Conservation (phyloP, 2,329 filamentous ascomycete genomes). For the Fusarium sp. region DNA sequence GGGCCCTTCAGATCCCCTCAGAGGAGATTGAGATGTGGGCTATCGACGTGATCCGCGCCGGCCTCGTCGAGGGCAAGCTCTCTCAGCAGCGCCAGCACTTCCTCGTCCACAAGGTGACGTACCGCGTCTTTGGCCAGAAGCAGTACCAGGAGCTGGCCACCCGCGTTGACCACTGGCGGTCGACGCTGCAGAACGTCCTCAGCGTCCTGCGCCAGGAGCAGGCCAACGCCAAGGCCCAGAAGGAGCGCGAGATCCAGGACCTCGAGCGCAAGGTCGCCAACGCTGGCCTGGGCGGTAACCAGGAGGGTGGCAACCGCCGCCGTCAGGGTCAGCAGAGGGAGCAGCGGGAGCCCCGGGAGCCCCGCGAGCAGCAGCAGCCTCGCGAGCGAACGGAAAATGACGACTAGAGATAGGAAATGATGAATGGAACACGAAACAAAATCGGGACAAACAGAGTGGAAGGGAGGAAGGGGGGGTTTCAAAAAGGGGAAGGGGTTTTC, state of each 20-base stretch:
- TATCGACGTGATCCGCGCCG: constrained; percentile 96
- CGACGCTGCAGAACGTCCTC: constrained; percentile 82
- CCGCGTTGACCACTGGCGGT: constrained; percentile 90
- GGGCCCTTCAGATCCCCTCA: constrained; percentile 82
- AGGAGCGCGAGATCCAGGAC: constrained; percentile 81
- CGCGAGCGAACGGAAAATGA: constrained; percentile 67
- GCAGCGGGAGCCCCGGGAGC: constrained; percentile 22
- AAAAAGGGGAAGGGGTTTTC: constrained; percentile 25
- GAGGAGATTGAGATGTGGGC: constrained; percentile 98
- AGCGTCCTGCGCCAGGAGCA: constrained; percentile 84
- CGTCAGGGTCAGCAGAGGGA: constrained; percentile 39
- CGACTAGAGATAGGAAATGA: constrained; percentile 56
- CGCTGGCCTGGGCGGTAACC: constrained; percentile 51
- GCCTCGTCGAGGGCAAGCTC: constrained; percentile 95
- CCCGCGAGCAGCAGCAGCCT: constrained; percentile 32
- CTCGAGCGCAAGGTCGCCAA: constrained; percentile 73
- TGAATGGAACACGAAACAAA: constrained; percentile 28
- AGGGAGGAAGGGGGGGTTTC: constrained; percentile 13
- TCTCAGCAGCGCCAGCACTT: constrained; percentile 94
- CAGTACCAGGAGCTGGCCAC: constrained; percentile 97
- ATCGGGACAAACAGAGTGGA: constrained; percentile 30
- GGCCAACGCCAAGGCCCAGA: constrained; percentile 79
- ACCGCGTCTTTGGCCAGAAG: constrained; percentile 97
- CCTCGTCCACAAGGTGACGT: constrained; percentile 94
- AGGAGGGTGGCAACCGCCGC: constrained; percentile 51